A percentile compares a stretch with the other conserved stretches of the same genome.
These are phyloP conservation scores for Biancaea sappan DNA, from an alignment of 306 rosid species.

Conservation along the genomic window DNA sequence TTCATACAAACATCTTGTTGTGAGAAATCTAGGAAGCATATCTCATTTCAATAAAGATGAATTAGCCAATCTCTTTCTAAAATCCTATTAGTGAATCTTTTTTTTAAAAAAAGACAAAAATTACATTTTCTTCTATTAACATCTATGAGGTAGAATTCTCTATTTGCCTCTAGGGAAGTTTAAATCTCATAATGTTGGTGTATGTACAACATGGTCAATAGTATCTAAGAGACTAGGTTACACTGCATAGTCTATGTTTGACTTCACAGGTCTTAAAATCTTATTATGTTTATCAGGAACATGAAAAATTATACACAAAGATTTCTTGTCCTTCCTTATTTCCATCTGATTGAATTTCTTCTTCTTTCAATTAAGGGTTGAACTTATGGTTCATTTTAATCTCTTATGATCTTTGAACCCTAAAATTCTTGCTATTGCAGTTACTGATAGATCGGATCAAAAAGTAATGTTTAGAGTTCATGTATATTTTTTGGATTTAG, in stretches of 20 bases:
- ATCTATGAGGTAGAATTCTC: background rate
- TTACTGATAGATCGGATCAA: background rate
- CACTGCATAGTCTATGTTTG: background rate
- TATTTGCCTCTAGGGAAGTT: background rate
- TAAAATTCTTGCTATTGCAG: slow-evolving; percentile 20
- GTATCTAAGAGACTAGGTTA: background rate
- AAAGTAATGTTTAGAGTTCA: slow-evolving; percentile 24
- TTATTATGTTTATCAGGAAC: background rate
- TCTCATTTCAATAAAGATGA: background rate
- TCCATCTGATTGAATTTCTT: background rate
- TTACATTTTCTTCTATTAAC: background rate
- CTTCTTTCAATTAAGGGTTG: background rate
- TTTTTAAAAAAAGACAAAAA: background rate
- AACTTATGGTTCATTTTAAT: background rate
- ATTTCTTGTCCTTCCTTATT: background rate
- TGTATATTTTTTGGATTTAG: too few relatives aligned
- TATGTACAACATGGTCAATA: background rate
- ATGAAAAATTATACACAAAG: background rate
- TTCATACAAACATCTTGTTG: background rate
- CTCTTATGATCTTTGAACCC: background rate
- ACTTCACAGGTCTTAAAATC: background rate
- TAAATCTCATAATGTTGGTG: background rate
- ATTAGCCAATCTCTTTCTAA: background rate
- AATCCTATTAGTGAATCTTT: background rate
- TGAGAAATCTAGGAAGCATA: slow-evolving; percentile 25